A percentile compares a stretch with the other conserved stretches of the same genome.
Conservation (phyloP, 768 basidiomycete genomes). For the Boletus tylopilopsis region DNA sequence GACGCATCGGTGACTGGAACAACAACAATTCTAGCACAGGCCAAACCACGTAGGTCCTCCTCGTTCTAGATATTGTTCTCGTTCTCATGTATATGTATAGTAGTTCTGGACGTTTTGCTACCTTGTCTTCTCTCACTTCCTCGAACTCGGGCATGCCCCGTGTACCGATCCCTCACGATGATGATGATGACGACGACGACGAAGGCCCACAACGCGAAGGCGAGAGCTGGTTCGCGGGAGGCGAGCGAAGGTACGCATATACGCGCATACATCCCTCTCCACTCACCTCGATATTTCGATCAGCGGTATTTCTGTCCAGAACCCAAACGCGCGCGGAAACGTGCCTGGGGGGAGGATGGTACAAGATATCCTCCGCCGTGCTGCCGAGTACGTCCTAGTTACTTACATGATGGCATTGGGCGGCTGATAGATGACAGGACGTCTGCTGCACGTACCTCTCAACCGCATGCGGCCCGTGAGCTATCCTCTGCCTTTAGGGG, state of each 20-base stretch:
- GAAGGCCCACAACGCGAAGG: constrained; percentile 37
- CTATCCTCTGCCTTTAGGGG: constrained; percentile 51
- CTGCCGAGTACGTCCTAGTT: constrained; percentile 59
- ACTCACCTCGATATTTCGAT: neutral
- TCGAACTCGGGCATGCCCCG: constrained; percentile 15
- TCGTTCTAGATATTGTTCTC: neutral
- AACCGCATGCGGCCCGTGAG: constrained; percentile 13
- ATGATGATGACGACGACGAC: constrained; percentile 45
- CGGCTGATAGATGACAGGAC: constrained; percentile 13
- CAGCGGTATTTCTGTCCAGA: constrained; percentile 87
- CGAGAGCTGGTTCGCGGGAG: constrained; percentile 89
- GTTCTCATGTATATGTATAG: constrained; percentile 3
- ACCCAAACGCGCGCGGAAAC: constrained; percentile 54
- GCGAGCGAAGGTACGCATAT: constrained; percentile 72
- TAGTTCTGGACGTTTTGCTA: constrained; percentile 33
- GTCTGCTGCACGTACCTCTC: constrained; percentile 16
- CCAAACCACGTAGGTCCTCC: constrained; percentile 10
- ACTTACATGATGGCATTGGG: neutral
- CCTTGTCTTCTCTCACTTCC: constrained; percentile 31
- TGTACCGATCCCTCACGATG: constrained; percentile 11
- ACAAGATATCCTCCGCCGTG: constrained; percentile 72
- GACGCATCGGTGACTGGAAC: constrained; percentile 52
- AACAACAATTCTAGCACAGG: constrained; percentile 18
- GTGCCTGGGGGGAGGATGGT: constrained; percentile 59
- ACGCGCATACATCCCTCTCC: neutral